These are phyloP conservation scores for Acanthochlamys bracteata DNA, from an alignment of 106 monocot genomes.

Conservation along the genomic window DNA sequence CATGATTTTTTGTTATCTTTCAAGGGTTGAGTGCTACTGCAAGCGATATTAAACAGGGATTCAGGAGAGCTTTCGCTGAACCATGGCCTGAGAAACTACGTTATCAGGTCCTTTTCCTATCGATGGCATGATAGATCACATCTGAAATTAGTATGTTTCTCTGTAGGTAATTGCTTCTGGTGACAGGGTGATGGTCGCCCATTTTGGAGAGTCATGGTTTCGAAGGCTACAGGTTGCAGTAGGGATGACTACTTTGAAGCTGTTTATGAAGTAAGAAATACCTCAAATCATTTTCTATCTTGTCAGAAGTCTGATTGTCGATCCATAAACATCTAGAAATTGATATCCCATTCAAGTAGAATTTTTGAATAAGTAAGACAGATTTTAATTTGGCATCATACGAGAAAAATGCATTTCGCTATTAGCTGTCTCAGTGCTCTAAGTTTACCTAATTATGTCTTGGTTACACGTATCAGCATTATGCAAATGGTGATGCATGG, in stretches of 20 bases:
- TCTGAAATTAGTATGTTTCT: not conserved
- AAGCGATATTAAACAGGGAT: slow-evolving; percentile 66
- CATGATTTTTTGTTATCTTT: not conserved
- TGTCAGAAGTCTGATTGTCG: not conserved
- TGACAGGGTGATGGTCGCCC: slow-evolving; percentile 77
- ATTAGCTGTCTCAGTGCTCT: not conserved
- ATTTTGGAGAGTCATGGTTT: slow-evolving; percentile 82
- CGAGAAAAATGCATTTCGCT: not conserved
- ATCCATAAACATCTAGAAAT: not conserved
- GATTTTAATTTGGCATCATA: not conserved
- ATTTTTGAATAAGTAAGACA: not conserved
- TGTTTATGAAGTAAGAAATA: slow-evolving; percentile 64
- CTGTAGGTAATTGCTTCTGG: not conserved
- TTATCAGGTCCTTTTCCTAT: slow-evolving; percentile 45
- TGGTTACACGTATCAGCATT: slow-evolving; percentile 37
- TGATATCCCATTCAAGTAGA: not conserved
- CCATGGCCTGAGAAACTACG: slow-evolving; percentile 87
- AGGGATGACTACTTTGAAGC: slow-evolving; percentile 79
- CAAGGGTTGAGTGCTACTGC: slow-evolving; percentile 32
- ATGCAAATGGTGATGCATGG: slow-evolving; percentile 86
- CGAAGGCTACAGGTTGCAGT: slow-evolving; percentile 76
- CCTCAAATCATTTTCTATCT: not conserved
- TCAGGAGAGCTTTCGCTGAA: slow-evolving; percentile 44
- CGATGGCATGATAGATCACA: not conserved
- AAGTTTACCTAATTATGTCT: not conserved